Evolutionary conservation across 1,139 yeast genomes (phyloP).

Genomic region (Waltiozyma sp.): DNA sequence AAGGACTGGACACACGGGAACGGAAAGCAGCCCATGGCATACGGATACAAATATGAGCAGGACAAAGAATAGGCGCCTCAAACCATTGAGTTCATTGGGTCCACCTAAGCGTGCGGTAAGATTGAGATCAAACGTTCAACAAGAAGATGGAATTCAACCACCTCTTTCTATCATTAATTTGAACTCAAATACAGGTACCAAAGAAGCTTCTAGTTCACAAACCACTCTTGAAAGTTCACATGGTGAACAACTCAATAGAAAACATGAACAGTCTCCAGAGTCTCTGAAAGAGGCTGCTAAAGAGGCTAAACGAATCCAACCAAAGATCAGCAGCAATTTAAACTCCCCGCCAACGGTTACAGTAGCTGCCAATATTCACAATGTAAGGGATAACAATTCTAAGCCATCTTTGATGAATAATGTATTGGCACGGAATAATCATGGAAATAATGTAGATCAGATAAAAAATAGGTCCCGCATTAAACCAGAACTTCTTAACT

Average conservation of each 20-base stretch:
- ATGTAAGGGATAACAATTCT: no score
- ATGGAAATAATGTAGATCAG: no score
- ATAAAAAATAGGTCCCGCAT: no score
- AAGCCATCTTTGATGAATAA: no score
- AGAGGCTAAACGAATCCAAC: background rate
- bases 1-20: background rate
- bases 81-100: constrained; percentile 15
- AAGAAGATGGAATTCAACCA: background rate
- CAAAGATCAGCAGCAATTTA: background rate
- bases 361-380: no score
- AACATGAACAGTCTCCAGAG: background rate
- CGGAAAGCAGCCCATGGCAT: background rate
- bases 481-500: no score
- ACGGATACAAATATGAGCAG: background rate
- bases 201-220: background rate
- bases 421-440: no score
- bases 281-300: background rate
- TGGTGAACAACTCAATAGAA: background rate
- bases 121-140: background rate
- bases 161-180: no score
- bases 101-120: constrained; percentile 25
- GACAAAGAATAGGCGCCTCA: background rate
- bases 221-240: background rate
- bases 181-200: background rate
- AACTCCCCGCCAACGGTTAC: background rate